Conservation (phyloP, 2,329 filamentous ascomycete species). For the Nemania sp. region DNA sequence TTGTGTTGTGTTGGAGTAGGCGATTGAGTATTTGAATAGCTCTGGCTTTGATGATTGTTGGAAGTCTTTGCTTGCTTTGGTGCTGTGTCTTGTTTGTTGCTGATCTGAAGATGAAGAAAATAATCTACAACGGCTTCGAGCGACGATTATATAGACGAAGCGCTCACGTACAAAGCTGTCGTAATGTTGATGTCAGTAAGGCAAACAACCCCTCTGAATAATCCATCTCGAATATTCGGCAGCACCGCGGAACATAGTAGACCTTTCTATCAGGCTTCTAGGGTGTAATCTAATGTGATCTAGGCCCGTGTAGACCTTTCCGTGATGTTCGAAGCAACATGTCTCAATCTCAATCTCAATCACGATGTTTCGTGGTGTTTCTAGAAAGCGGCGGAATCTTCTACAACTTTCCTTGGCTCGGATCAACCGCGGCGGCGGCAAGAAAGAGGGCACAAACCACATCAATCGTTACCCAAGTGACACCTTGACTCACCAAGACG, state of each 20-base stretch:
- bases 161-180: too few species aligned
- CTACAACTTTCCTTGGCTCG: conserved; percentile 21
- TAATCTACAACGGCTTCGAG: conserved; percentile 20
- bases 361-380: conserved; percentile 32
- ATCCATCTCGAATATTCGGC: conserved; percentile 26
- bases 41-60: conserved; percentile 27
- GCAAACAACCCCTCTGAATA: conserved; percentile 20
- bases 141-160: conserved; percentile 40
- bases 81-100: conserved; percentile 35
- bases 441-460: background rate
- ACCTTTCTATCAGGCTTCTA: conserved; percentile 14
- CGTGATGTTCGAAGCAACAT: conserved; percentile 19
- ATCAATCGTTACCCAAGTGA: too few species aligned
- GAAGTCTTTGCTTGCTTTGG: conserved; percentile 28
- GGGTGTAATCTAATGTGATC: background rate
- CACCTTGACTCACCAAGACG: background rate
- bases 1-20: background rate
- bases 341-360: conserved; percentile 15
- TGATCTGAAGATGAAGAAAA: conserved; percentile 24
- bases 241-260: conserved; percentile 37
- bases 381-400: conserved; percentile 40
- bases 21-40: conserved; percentile 8
- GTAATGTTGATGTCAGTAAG: too few species aligned
- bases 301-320: background rate
- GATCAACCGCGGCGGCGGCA: background rate